These are phyloP conservation scores for Hibiscus trionum DNA, from an alignment of 345 rosid genomes.

Conservation along the genomic window DNA sequence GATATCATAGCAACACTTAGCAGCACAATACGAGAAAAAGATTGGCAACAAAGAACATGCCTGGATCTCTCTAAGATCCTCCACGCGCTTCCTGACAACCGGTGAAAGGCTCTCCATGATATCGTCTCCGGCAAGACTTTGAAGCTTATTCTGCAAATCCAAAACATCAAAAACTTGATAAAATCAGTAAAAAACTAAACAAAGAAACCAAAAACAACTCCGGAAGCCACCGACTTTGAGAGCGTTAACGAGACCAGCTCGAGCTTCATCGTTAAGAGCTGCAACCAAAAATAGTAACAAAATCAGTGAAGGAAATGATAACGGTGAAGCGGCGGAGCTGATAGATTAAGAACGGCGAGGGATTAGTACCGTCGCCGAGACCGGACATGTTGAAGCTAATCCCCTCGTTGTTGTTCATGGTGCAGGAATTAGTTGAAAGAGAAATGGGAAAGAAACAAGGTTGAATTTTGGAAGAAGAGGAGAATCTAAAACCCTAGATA, in stretches of 20 bases:
- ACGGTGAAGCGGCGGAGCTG: background rate
- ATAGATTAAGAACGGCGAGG: background rate
- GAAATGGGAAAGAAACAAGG: background rate
- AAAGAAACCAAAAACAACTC: background rate
- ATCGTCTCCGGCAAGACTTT: conserved; percentile 73
- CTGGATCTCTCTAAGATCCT: conserved; percentile 86
- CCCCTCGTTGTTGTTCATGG: conserved; percentile 22
- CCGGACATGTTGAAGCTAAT: conserved; percentile 6
- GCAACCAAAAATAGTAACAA: background rate
- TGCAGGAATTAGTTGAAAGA: background rate
- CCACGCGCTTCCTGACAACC: conserved; percentile 75
- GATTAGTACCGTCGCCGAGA: conserved; percentile 56
- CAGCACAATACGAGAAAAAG: background rate
- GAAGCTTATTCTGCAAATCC: conserved; percentile 61
- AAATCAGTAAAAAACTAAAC: background rate
- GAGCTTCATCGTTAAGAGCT: conserved; percentile 70
- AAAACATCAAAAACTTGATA: background rate
- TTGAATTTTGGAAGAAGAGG: background rate
- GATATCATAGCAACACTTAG: background rate
- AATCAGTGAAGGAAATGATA: background rate
- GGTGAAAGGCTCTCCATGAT: conserved; percentile 61
- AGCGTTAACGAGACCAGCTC: conserved; percentile 46
- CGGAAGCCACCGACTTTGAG: conserved; percentile 47
- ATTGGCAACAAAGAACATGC: conserved; percentile 19
- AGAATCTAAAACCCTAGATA: conserved; percentile 55